Base-by-base conservation (phyloP, 371 early-diverging fungal species). In the Mortierella sp. region DNA sequence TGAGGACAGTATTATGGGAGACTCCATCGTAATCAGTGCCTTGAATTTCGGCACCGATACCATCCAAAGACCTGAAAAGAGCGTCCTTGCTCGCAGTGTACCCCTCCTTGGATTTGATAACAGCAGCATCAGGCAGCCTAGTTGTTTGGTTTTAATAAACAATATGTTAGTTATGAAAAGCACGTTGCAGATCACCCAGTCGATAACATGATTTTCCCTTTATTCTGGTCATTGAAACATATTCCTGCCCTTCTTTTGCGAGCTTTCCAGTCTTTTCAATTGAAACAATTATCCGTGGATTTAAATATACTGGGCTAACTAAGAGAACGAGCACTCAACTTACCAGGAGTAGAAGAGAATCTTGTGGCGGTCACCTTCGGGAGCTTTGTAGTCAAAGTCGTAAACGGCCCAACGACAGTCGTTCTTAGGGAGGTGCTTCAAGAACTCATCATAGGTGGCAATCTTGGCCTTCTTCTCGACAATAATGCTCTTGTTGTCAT, bases 61-160 rank as follows among this genome's bases (percentile, higher is more conserved):
- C 97, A 57, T 89, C 89, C 63, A 97, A 89, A 61, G 84, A 83
- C 84, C 87, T 92, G 83, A 94, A 92, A 53, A 98, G 79, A 62
- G 92, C 92, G 48, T 93, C 93, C 87, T 95, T 96, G 88, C 92
- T 92, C 63, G 95, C 90, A 61, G 98, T 92, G 88, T 96, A 97
- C 77, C 96, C 55, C 98, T 97, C 97, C 92, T 96, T 96, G 75
- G 87, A 68, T 83, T 90, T 93, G 72, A n/a, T n/a, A n/a, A 96
- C 82, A 79, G 88, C 92, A 65, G 96, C 85, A 19, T 72, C 84
- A 76, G 98, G 98, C 28, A 92, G 83, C 96, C 96, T 96, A 19
- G 32, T 43, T 41, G 24, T 9, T 9, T 22, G n/a, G n/a, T 52
- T 16, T 24, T n/a, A n/a, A n/a, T 21, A 61, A 24, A 36, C 41